Percentiles rank a stretch among this genome's conserved stretches.
Evolutionary conservation across 2,329 filamentous ascomycete genomes (phyloP).

Genomic region (Penicillium fuscoglaucum): DNA sequence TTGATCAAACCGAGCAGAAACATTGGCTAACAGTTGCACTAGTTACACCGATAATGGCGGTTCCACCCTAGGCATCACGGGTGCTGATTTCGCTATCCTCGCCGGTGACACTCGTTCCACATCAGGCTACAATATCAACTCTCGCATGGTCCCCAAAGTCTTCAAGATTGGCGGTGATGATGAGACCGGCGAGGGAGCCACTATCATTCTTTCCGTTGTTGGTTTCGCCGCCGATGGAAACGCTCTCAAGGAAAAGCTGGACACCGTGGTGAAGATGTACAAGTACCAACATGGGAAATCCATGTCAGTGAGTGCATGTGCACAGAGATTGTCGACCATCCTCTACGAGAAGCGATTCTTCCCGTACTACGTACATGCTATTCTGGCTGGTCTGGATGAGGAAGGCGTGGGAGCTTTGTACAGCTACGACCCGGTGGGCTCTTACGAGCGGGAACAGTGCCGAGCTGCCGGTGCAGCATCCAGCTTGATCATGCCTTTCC

Average conservation of each 20-base stretch:
- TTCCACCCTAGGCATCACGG: slow-evolving; percentile 91
- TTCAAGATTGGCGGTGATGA: slow-evolving; percentile 95
- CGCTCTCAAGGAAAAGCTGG: slow-evolving; percentile 88
- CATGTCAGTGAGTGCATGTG: slow-evolving; percentile 92
- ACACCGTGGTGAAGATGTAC: slow-evolving; percentile 98
- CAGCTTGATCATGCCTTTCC: slow-evolving; percentile 96
- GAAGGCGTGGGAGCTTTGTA: slow-evolving; percentile 92
- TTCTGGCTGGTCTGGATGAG: slow-evolving; percentile 91
- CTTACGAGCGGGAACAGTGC: slow-evolving; percentile 96
- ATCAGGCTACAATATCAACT: slow-evolving; percentile 98
- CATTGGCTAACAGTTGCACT: slow-evolving; percentile 16
- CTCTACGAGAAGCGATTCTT: slow-evolving; percentile 98
- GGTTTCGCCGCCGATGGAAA: slow-evolving; percentile 95
- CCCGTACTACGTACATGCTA: slow-evolving; percentile 95
- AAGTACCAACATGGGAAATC: slow-evolving; percentile 96
- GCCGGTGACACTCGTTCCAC: slow-evolving; percentile 96
- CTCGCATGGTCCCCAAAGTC: slow-evolving; percentile 89
- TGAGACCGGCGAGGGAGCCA: slow-evolving; percentile 78
- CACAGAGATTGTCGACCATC: slow-evolving; percentile 90
- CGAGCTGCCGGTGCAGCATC: slow-evolving; percentile 88
- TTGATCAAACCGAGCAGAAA: background rate
- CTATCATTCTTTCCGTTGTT: slow-evolving; percentile 87
- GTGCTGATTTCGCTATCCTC: slow-evolving; percentile 91
- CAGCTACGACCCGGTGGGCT: slow-evolving; percentile 96
- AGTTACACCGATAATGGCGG: slow-evolving; percentile 96